Conservation (phyloP, 805 yeast genomes). For the Candida nonsorbophila region DNA sequence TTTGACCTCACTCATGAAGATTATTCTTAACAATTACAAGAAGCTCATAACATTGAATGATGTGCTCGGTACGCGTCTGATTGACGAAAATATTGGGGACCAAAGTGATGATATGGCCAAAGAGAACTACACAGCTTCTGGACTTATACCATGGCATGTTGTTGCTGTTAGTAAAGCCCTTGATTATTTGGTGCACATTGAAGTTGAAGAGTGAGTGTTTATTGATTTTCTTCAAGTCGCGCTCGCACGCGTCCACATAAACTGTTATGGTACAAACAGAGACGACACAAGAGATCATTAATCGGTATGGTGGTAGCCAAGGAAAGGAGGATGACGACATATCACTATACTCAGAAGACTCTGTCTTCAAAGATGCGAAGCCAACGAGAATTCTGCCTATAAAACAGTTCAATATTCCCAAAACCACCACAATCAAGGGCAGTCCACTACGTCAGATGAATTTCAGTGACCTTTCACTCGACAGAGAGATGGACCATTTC, state of each 20-base stretch:
- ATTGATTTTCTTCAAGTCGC: neutral
- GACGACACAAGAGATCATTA: conserved; percentile 1
- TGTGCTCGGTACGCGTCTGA: conserved; percentile 25
- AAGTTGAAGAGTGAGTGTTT: conserved; percentile 31
- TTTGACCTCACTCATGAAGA: conserved; percentile 48
- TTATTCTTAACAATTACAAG: conserved; percentile 56
- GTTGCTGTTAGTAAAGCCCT: conserved; percentile 60
- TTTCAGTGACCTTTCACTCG: conserved; percentile 1
- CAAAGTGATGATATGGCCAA: conserved; percentile 1
- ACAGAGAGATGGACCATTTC: neutral
- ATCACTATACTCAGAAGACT: conserved; percentile 11
- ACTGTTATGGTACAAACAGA: neutral
- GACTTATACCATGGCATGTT: conserved; percentile 69
- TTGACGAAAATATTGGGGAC: conserved; percentile 12
- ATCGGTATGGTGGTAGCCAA: conserved; percentile 1
- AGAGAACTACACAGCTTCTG: conserved; percentile 9
- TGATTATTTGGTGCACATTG: conserved; percentile 53
- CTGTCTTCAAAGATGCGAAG: conserved; percentile 7
- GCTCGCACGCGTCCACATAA: neutral
- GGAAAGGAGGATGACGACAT: conserved; percentile 4
- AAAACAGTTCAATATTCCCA: conserved; percentile 1
- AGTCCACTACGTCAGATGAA: conserved; percentile 1
- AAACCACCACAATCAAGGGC: no score
- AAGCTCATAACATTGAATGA: conserved; percentile 44
- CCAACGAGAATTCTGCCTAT: conserved; percentile 2